These are phyloP conservation scores for Neonothopanus nambi DNA, from an alignment of 1,284 basidiomycete species.

Conservation along the genomic window DNA sequence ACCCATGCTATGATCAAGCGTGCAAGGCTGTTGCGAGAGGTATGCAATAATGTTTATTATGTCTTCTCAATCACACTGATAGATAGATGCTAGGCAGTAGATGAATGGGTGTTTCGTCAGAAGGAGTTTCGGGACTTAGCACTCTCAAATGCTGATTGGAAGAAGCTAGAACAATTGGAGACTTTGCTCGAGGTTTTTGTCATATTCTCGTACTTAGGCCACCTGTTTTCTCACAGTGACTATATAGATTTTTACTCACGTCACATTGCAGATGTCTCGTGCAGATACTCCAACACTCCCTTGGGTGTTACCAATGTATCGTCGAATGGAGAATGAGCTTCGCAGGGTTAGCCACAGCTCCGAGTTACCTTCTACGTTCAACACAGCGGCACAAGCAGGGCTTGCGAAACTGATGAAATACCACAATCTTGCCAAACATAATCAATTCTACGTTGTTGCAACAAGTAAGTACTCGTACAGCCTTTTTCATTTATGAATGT, in stretches of 20 bases:
- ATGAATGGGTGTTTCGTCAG: slow-evolving; percentile 17
- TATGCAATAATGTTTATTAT: not conserved
- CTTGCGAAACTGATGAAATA: slow-evolving; percentile 21
- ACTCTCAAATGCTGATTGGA: slow-evolving; percentile 16
- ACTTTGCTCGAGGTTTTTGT: slow-evolving; percentile 18
- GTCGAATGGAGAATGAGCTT: slow-evolving; percentile 19
- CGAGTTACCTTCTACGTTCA: not conserved
- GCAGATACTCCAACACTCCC: slow-evolving; percentile 20
- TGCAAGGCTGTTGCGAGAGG: not conserved
- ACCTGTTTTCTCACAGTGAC: not conserved
- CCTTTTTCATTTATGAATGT: not conserved
- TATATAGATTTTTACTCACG: slow-evolving; percentile 22
- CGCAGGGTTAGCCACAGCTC: not conserved
- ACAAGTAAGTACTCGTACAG: slow-evolving; percentile 16
- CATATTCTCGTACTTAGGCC: not conserved
- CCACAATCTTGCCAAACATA: slow-evolving; percentile 3
- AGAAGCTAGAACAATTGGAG: slow-evolving; percentile 13
- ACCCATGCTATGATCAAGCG: slow-evolving; percentile 8
- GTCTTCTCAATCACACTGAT: too few species aligned
- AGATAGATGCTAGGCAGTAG: slow-evolving; percentile 14
- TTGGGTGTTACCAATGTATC: slow-evolving; percentile 22
- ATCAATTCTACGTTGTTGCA: slow-evolving; percentile 18
- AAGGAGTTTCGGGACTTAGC: slow-evolving; percentile 8
- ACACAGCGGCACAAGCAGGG: slow-evolving; percentile 13
- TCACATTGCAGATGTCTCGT: slow-evolving; percentile 23